Evolutionary conservation across 306 rosid genomes (phyloP).

Genomic region (Prunus padus): DNA sequence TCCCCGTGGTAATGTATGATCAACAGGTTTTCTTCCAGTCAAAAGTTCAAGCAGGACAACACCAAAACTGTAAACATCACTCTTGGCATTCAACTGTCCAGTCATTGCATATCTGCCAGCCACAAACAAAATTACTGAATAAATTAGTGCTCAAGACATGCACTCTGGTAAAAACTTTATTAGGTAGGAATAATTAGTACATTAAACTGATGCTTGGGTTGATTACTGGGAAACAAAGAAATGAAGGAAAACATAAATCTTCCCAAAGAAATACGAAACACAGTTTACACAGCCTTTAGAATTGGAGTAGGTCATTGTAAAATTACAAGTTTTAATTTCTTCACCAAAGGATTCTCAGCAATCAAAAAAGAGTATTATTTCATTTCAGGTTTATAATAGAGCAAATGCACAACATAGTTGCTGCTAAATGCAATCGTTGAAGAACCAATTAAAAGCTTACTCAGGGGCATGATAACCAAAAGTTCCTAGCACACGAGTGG

Average conservation of each 20-base stretch:
- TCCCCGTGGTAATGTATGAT: slow-evolving; percentile 89
- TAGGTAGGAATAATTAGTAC: background rate
- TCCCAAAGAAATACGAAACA: background rate
- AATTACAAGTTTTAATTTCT: slow-evolving; percentile 16
- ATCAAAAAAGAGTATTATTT: background rate
- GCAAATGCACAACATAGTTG: background rate
- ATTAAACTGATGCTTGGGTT: slow-evolving; percentile 3
- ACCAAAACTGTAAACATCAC: slow-evolving; percentile 89
- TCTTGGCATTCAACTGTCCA: slow-evolving; percentile 88
- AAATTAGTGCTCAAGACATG: background rate
- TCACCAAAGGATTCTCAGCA: slow-evolving; percentile 12
- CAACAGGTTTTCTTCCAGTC: slow-evolving; percentile 95
- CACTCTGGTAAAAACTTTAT: background rate
- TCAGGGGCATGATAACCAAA: slow-evolving; percentile 97
- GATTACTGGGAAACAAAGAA: slow-evolving; percentile 18
- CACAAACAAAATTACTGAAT: slow-evolving; percentile 23
- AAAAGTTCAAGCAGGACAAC: slow-evolving; percentile 89
- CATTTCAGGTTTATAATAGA: background rate
- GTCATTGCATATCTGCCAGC: slow-evolving; percentile 84
- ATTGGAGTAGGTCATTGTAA: background rate
- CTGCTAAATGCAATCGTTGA: background rate
- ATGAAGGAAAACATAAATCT: background rate
- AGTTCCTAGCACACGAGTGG: slow-evolving; percentile 93
- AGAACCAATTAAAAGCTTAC: slow-evolving; percentile 49
- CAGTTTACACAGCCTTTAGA: slow-evolving; percentile 4